These are phyloP conservation scores for Histomonas meleagridis DNA, from an alignment of 208 protist species.

Conservation along the genomic window DNA sequence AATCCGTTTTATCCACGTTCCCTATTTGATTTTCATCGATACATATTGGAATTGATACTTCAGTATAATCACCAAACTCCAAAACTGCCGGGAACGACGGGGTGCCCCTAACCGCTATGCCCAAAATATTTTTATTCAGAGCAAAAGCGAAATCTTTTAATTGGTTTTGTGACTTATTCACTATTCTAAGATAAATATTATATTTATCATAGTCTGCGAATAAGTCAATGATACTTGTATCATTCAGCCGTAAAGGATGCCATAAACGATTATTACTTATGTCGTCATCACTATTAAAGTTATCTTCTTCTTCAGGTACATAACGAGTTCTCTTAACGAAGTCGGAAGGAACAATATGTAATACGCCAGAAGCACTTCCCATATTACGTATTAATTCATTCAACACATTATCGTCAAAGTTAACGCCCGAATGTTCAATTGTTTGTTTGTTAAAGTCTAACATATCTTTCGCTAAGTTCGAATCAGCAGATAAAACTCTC, in stretches of 20 bases:
- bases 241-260: not conserved
- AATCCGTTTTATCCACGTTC: not conserved
- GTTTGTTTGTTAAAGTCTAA: not conserved
- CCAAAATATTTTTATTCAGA: not conserved
- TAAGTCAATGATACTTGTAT: not conserved
- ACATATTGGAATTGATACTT: not conserved
- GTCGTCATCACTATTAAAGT: not conserved
- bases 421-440: not conserved
- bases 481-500: not conserved
- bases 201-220: not conserved
- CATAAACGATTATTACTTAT: not conserved
- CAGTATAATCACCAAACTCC: not conserved
- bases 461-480: not conserved
- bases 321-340: not conserved
- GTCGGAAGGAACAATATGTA: not conserved
- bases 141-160: not conserved
- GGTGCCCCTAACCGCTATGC: not conserved
- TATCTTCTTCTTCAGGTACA: not conserved
- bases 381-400: not conserved
- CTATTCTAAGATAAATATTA: not conserved
- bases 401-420: not conserved
- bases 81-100: not conserved
- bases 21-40: not conserved
- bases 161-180: not conserved
- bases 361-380: conserved; percentile 5